Conservation (phyloP, 768 basidiomycete genomes). For the Nidularia sp. region DNA sequence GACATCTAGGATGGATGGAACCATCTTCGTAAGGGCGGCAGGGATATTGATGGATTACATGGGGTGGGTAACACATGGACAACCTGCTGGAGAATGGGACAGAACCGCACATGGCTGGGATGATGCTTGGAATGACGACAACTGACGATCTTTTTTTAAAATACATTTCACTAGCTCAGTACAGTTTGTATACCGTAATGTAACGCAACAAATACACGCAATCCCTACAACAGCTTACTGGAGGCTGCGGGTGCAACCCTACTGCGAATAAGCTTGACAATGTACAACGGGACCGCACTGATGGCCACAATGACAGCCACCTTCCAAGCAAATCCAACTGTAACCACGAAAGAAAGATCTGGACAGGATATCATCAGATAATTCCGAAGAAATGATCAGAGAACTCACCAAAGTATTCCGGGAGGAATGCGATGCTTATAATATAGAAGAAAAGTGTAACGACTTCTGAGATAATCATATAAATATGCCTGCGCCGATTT, state of each 20-base stretch:
- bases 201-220: too few relatives aligned
- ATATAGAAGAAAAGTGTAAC: constrained; percentile 87
- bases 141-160: not conserved
- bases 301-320: constrained; percentile 93
- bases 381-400: constrained; percentile 4
- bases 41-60: not conserved
- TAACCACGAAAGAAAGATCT: constrained; percentile 94
- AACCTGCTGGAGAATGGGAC: not conserved
- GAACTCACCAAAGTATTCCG: constrained; percentile 90
- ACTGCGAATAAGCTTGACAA: constrained; percentile 84
- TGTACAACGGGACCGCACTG: constrained; percentile 87
- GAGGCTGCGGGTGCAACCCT: constrained; percentile 89
- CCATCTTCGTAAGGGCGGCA: not conserved
- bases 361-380: constrained; percentile 5
- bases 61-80: not conserved
- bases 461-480: constrained; percentile 92
- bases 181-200: too few relatives aligned
- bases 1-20: not conserved
- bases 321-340: constrained; percentile 88
- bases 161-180: too few relatives aligned
- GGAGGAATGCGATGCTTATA: constrained; percentile 88
- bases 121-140: not conserved
- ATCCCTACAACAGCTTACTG: constrained; percentile 72
- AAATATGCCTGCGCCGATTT: constrained; percentile 65
- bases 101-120: not conserved